phyloP scores from a whole-genome alignment of 2,329 filamentous ascomycete genomes.

The Chaetomiaceae sp. region DNA sequence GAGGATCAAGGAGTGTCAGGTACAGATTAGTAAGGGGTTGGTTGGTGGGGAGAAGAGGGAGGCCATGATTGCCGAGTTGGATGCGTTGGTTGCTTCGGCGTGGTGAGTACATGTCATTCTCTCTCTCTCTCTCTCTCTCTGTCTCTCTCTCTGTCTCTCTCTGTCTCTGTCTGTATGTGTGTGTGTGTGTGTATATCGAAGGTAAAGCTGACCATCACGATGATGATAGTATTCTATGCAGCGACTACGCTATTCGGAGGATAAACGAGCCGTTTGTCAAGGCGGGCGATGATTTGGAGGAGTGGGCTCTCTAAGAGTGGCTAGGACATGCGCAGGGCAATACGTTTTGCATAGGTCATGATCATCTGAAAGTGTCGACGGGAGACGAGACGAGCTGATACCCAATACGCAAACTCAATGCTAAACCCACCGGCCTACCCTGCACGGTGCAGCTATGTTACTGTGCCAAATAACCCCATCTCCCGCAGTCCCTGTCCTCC shows the following conservation, averaged over 20 bases:
- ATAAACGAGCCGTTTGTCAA: constrained; percentile 91
- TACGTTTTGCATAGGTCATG: too few species aligned
- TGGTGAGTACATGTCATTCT: constrained; percentile 68
- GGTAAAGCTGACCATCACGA: too few species aligned
- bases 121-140: too few species aligned
- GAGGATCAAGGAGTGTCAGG: constrained; percentile 80
- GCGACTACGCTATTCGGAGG: constrained; percentile 88
- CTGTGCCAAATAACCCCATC: too few species aligned
- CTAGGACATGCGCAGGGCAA: neutral
- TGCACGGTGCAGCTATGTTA: neutral
- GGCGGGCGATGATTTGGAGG: constrained; percentile 65
- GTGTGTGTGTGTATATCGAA: neutral
- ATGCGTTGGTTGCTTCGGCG: constrained; percentile 82
- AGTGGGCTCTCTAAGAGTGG: constrained; percentile 59
- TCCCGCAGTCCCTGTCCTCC: too few species aligned
- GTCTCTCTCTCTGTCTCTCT: too few species aligned
- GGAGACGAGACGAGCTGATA: constrained; percentile 6
- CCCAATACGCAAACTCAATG: constrained; percentile 6
- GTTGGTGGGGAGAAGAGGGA: constrained; percentile 69
- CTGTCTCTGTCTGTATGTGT: constrained; percentile 1
- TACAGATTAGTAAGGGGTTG: constrained; percentile 72
- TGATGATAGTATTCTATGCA: constrained; percentile 72
- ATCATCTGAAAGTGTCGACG: too few species aligned
- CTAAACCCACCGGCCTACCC: neutral
- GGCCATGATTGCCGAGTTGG: constrained; percentile 79